Conservation (phyloP, 768 basidiomycete genomes). For the Tylopilus subfusipes region DNA sequence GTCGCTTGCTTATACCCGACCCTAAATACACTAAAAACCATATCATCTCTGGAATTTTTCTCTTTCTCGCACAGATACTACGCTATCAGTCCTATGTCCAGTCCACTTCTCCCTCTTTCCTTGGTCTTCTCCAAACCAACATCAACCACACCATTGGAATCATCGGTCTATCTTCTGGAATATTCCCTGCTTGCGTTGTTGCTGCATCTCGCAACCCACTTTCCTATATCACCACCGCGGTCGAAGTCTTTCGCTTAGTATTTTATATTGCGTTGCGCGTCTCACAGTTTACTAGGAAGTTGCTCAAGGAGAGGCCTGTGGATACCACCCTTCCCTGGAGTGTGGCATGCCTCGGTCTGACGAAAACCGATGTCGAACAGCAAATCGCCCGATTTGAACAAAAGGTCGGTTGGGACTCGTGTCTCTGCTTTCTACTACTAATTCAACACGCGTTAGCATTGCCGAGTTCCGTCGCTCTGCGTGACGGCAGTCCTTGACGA, state of each 20-base stretch:
- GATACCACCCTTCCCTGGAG: conserved; percentile 42
- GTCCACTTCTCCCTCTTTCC: conserved; percentile 19
- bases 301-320: conserved; percentile 17
- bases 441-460: conserved; percentile 8
- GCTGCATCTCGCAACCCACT: conserved; percentile 40
- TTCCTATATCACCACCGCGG: conserved; percentile 41
- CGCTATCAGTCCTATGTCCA: conserved; percentile 49
- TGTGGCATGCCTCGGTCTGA: conserved; percentile 37
- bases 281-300: conserved; percentile 29
- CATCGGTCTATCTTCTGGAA: conserved; percentile 56
- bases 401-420: conserved; percentile 9
- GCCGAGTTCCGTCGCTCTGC: conserved; percentile 31
- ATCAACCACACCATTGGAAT: conserved; percentile 35
- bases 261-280: conserved; percentile 52
- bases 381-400: conserved; percentile 26
- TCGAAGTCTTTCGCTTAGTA: conserved; percentile 48
- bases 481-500: conserved; percentile 52
- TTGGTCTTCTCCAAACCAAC: conserved; percentile 34
- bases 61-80: conserved; percentile 51
- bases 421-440: background rate
- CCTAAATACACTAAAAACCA: conserved; percentile 42
- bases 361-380: conserved; percentile 20
- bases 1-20: conserved; percentile 38
- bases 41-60: conserved; percentile 43
- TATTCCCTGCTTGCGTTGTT: conserved; percentile 51